These are phyloP conservation scores for Venturia pyrina DNA, from an alignment of 2,329 filamentous ascomycete genomes.

Conservation along the genomic window DNA sequence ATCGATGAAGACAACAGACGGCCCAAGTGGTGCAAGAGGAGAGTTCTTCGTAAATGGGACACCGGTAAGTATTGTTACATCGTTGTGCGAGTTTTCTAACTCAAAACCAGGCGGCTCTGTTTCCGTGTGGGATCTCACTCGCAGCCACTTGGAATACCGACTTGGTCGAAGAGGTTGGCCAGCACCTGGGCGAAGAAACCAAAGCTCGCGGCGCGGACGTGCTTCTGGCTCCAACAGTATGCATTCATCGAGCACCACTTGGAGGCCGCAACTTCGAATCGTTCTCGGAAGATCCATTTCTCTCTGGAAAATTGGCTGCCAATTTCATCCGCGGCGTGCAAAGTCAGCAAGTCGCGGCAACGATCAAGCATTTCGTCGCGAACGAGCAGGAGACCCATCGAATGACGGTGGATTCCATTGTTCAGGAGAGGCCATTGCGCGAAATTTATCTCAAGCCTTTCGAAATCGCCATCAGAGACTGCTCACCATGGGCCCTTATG, in stretches of 20 bases:
- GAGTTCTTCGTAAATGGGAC: slow-evolving; percentile 52
- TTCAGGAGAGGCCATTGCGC: slow-evolving; percentile 54
- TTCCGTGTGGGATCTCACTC: slow-evolving; percentile 69
- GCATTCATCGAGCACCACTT: slow-evolving; percentile 71
- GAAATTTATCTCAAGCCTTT: slow-evolving; percentile 68
- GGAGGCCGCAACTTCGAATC: slow-evolving; percentile 84
- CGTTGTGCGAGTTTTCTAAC: not conserved
- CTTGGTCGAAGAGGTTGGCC: slow-evolving; percentile 58
- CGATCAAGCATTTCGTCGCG: slow-evolving; percentile 69
- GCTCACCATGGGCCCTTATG: slow-evolving; percentile 59
- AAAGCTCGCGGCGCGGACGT: slow-evolving; percentile 66
- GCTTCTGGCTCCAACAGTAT: slow-evolving; percentile 67
- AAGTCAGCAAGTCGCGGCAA: slow-evolving; percentile 62
- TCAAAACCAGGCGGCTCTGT: slow-evolving; percentile 53
- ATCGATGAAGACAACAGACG: slow-evolving; percentile 55
- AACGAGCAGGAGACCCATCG: slow-evolving; percentile 65
- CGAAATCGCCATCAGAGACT: slow-evolving; percentile 60
- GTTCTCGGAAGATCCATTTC: slow-evolving; percentile 70
- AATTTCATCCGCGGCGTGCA: slow-evolving; percentile 66
- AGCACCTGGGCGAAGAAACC: slow-evolving; percentile 60
- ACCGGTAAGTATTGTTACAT: slow-evolving; percentile 21
- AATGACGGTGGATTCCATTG: slow-evolving; percentile 52
- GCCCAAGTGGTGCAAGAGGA: slow-evolving; percentile 60
- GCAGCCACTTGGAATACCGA: slow-evolving; percentile 71
- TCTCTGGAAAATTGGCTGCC: slow-evolving; percentile 64